Evolutionary conservation across 2,329 filamentous ascomycete genomes (phyloP).

Genomic region (Colletotrichum horii): DNA sequence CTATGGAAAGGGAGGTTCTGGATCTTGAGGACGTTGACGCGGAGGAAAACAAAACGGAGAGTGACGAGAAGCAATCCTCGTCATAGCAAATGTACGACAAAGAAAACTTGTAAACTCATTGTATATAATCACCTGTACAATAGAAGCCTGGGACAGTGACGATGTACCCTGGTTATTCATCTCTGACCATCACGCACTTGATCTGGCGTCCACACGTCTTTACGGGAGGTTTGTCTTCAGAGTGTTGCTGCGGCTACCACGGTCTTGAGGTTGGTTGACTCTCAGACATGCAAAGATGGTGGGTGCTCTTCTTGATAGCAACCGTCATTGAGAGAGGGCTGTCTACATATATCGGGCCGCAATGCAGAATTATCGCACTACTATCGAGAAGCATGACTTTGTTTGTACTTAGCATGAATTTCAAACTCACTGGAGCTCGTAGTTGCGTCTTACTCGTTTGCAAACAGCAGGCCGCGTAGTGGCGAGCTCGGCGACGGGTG

Average conservation of each 20-base stretch:
- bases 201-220: neutral
- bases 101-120: neutral
- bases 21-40: neutral
- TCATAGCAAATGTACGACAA: neutral
- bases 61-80: neutral
- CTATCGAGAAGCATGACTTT: too few relatives aligned
- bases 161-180: neutral
- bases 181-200: neutral
- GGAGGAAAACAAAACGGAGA: neutral
- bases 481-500: neutral
- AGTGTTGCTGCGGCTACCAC: neutral
- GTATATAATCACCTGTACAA: conserved; percentile 9
- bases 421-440: too few relatives aligned
- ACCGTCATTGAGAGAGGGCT: too few relatives aligned
- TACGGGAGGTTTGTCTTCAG: neutral
- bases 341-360: too few relatives aligned
- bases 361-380: too few relatives aligned
- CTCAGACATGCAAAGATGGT: too few relatives aligned
- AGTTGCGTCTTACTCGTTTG: too few relatives aligned
- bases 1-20: neutral
- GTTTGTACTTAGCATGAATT: too few relatives aligned
- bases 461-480: too few relatives aligned
- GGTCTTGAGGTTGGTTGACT: too few relatives aligned
- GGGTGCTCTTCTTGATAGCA: too few relatives aligned
- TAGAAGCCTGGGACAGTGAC: neutral